Evolutionary conservation across 257 asterid species (phyloP), one percentile per base, ranked within the genome.

Genomic region (Euphrasia confusa): DNA sequence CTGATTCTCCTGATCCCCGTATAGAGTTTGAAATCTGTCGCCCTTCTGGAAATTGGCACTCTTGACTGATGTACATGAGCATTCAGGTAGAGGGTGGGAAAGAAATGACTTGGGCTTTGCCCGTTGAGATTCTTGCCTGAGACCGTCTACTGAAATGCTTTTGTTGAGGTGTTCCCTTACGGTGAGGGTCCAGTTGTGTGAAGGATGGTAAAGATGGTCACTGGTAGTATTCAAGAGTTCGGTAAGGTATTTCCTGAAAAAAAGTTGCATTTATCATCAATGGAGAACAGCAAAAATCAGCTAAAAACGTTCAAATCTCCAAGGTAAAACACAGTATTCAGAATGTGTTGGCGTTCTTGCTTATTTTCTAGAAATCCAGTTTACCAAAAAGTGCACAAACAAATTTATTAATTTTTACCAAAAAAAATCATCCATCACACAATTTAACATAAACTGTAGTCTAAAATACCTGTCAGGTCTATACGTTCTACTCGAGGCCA

Each of bases 81-180:
- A 87, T 74, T 89, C 96, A 0, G 90, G 99, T 55, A 89, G 69
- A 45, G 99, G 97, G 72, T 89, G 92, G 60, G 99, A 87, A 57
- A 89, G 96, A 77, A 89, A 93, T 2, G 80, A 81, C 73, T 58
- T 75, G 0, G 83, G 80, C 74, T 80, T 87, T 24, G 77, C 68
- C n/a, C 37, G 72, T 59, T 68, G 78, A 64, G 63, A 68, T 68
- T 72, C 88, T 68, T 68, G 78, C 69, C 66, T n/a, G 37, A 89
- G 66, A 64, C 97, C 97, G 14, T 83, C 95, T 64, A 82, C 89
- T 3, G 82, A 78, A 27, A 72, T 48, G 84, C 97, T 87, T 74
- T 76, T 82, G 86, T 89, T 93, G 32, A 93, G 96, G 80, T 87
- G 97, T 39, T 85, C 90, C 69, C 89, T 82, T 12, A 85, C 85